phyloP scores from a whole-genome alignment of 192 early-diverging fungal species.

The Dissophora ornata region DNA sequence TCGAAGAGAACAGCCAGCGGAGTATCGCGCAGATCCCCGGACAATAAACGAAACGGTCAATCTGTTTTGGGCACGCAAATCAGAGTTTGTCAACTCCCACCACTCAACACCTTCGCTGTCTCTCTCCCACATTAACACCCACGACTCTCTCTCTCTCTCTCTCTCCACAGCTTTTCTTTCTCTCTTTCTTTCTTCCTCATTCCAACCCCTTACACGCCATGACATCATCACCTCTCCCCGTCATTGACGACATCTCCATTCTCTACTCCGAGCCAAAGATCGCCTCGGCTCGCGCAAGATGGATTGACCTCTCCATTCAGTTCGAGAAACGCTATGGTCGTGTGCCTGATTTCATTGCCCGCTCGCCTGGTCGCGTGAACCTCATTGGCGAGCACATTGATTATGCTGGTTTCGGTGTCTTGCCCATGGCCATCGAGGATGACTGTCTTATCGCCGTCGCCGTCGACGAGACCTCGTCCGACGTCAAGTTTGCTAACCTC shows the following conservation, averaged over 20 bases:
- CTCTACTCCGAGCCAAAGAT: constrained; percentile 50
- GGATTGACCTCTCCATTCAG: constrained; percentile 55
- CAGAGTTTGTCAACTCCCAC: no score
- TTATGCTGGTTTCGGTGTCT: constrained; percentile 92
- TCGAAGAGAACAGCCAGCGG: no score
- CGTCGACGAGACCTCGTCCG: constrained; percentile 34
- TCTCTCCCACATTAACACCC: background rate
- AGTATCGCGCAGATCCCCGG: no score
- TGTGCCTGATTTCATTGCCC: constrained; percentile 82
- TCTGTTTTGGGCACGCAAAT: no score
- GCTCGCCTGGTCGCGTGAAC: constrained; percentile 95
- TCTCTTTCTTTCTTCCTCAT: background rate
- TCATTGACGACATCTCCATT: constrained; percentile 48
- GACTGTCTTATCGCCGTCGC: constrained; percentile 74
- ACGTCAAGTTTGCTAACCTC: constrained; percentile 66
- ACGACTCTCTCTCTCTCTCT: constrained; percentile 6
- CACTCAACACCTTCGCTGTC: no score
- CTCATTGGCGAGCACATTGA: constrained; percentile 98
- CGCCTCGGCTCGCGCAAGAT: constrained; percentile 58
- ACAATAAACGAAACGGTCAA: no score
- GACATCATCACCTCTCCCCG: constrained; percentile 24
- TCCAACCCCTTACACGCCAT: constrained; percentile 2
- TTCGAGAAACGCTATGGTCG: constrained; percentile 68
- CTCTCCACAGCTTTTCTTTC: background rate
- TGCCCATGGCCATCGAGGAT: constrained; percentile 95